phyloP scores from a whole-genome alignment of 768 basidiomycete genomes.

The Leccinum incarnatum region DNA sequence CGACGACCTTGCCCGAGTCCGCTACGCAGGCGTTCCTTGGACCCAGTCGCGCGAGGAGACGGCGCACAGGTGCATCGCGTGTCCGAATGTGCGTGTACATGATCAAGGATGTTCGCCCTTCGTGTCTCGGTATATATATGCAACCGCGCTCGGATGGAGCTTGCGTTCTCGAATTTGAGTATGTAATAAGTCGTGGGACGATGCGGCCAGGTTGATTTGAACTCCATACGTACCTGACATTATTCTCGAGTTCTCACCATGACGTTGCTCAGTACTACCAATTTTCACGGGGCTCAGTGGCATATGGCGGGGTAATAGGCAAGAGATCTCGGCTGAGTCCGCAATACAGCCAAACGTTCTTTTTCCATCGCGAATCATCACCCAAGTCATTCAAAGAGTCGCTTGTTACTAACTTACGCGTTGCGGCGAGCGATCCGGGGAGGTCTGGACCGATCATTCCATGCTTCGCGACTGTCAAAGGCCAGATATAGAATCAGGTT shows the following conservation, averaged over 20 bases:
- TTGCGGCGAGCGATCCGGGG: neutral
- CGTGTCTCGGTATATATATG: neutral
- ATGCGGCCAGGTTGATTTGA: neutral
- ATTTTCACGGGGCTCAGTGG: no score
- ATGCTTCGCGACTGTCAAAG: neutral
- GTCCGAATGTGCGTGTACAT: conserved; percentile 19
- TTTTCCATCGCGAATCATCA: no score
- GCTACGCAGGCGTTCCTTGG: neutral
- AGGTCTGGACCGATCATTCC: neutral
- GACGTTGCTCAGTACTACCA: neutral
- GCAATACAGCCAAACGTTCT: no score
- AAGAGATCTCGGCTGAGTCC: no score
- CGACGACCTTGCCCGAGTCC: conserved; percentile 17
- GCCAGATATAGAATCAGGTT: neutral
- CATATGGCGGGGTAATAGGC: neutral
- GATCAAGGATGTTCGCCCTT: neutral
- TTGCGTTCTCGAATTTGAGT: conserved; percentile 3
- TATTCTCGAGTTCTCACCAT: neutral
- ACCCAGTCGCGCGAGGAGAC: conserved; percentile 10
- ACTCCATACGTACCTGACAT: neutral
- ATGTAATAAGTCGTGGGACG: neutral
- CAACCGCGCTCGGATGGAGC: conserved; percentile 17
- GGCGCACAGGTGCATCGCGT: conserved; percentile 12
- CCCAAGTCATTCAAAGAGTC: no score
- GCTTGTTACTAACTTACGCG: no score